Percentiles rank a stretch among this genome's conserved stretches.
These are phyloP conservation scores for Auriculariales sp. DNA, from an alignment of 768 basidiomycete species.

Conservation along the genomic window DNA sequence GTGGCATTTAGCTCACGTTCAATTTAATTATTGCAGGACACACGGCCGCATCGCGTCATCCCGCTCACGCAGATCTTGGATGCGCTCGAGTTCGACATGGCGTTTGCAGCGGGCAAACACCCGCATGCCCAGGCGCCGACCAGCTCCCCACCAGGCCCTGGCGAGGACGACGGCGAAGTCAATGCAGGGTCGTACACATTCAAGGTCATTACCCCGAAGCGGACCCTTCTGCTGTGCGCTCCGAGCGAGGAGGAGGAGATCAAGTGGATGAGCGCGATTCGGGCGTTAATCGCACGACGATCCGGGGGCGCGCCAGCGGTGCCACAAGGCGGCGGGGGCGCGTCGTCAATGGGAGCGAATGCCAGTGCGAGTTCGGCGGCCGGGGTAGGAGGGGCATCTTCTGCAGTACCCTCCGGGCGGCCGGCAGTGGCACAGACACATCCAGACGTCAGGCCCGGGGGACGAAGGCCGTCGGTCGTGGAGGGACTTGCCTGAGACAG, in stretches of 20 bases:
- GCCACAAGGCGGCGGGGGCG: not conserved
- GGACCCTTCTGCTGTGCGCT: constrained; percentile 78
- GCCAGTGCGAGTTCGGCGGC: not conserved
- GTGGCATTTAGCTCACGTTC: not conserved
- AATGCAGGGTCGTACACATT: constrained; percentile 47
- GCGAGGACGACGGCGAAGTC: constrained; percentile 27
- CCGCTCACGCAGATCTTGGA: constrained; percentile 77
- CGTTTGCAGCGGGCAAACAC: constrained; percentile 32
- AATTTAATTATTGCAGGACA: constrained; percentile 42
- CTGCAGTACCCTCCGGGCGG: too few relatives aligned
- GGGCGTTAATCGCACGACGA: constrained; percentile 75
- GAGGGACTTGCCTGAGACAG: too few relatives aligned
- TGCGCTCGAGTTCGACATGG: constrained; percentile 75
- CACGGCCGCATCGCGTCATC: constrained; percentile 77
- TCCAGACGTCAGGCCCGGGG: too few relatives aligned
- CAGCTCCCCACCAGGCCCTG: constrained; percentile 21
- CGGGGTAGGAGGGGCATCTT: too few relatives aligned
- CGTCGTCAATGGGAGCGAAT: not conserved
- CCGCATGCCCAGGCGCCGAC: constrained; percentile 8
- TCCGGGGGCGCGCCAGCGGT: constrained; percentile 17
- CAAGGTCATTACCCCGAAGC: constrained; percentile 92
- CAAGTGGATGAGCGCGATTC: constrained; percentile 90
- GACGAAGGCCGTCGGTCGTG: too few relatives aligned
- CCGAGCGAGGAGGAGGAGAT: constrained; percentile 97
- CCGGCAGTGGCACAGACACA: too few relatives aligned